Base-by-base conservation (phyloP, 805 yeast genomes). In the Saturnispora saitoi region DNA sequence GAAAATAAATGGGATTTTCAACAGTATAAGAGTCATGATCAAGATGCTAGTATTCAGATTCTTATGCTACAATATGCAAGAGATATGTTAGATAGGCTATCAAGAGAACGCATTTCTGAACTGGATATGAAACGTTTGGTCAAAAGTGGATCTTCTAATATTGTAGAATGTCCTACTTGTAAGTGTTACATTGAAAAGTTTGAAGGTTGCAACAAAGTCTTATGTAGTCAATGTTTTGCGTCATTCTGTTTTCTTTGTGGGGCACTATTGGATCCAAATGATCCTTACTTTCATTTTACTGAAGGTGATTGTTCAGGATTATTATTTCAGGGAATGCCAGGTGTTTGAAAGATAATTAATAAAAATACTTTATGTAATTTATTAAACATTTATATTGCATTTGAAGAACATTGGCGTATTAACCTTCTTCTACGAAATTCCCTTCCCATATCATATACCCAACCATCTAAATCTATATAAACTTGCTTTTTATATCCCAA, bases 181-280 rank as follows among this genome's bases (percentile, higher is more conserved):
- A 59, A 61, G 14, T 56, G 71, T 2, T 71, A 71, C 6, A 72
- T 78, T 5, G 77, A 78, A 50, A 70, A 77, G 49, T 64, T 72
- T 22, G 84, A 79, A 54, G 87, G 86, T 4, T 81, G 86, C 59
- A 80, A 80, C 56, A 78, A 77, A 56, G 78, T 81, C 81, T 69
- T 67, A 34, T 80, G 87, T 56, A 53, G 68, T 0, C 62, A 70
- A 5, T 81, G 86, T 52, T 53, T 55, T 4, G 65, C 72, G 0
- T 56, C 61, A 39, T 80, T 81, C 53, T 80, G 86, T 57, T 76
- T 73, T 51, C 40, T 78, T 9, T 81, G 86, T 63, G 81, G 80
- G 2, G 58, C 56, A 2, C 52, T 60, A 14, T 56, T 77, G 48
- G 54, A 61, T 19, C 60, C 62, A 4, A 61, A 57, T 6, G 72